Percentiles rank a stretch among this genome's conserved stretches.
Conservation (phyloP, 2,329 filamentous ascomycete genomes). For the Trichoderma afroharzianum region DNA sequence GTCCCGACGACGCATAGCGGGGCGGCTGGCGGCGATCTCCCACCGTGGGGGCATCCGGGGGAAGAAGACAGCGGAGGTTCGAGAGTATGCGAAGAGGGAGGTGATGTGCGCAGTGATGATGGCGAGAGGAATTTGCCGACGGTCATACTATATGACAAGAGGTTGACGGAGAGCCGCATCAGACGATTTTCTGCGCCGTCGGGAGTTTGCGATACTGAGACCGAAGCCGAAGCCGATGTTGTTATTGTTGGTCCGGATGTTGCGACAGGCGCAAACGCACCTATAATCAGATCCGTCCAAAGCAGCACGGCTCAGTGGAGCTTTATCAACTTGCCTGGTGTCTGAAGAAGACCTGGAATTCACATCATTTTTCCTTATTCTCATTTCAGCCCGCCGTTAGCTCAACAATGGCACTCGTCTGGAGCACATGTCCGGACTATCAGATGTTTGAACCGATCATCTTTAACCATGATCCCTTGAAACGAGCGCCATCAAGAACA, state of each 20-base stretch:
- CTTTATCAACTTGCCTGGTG: conserved; percentile 35
- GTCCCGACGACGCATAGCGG: conserved; percentile 59
- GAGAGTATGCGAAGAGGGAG: background rate
- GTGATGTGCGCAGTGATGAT: background rate
- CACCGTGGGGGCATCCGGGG: background rate
- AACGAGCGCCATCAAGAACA: background rate
- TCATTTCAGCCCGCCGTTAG: background rate
- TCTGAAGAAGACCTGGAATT: conserved; percentile 24
- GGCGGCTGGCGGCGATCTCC: conserved; percentile 41
- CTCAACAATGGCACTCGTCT: background rate
- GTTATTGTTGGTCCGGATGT: conserved; percentile 17
- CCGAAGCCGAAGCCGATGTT: background rate
- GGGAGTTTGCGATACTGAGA: conserved; percentile 1
- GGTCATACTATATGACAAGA: conserved; percentile 39
- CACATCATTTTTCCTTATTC: background rate
- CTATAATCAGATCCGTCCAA: conserved; percentile 16
- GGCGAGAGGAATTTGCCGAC: conserved; percentile 23
- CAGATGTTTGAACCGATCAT: background rate
- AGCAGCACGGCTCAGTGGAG: conserved; percentile 34
- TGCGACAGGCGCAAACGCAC: conserved; percentile 8
- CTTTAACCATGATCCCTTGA: background rate
- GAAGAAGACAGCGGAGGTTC: background rate
- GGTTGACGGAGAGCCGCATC: conserved; percentile 30
- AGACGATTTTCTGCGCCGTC: conserved; percentile 30
- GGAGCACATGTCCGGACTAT: background rate